These are phyloP conservation scores for Fusarium sacchari DNA, from an alignment of 2,329 filamentous ascomycete species.

Conservation along the genomic window DNA sequence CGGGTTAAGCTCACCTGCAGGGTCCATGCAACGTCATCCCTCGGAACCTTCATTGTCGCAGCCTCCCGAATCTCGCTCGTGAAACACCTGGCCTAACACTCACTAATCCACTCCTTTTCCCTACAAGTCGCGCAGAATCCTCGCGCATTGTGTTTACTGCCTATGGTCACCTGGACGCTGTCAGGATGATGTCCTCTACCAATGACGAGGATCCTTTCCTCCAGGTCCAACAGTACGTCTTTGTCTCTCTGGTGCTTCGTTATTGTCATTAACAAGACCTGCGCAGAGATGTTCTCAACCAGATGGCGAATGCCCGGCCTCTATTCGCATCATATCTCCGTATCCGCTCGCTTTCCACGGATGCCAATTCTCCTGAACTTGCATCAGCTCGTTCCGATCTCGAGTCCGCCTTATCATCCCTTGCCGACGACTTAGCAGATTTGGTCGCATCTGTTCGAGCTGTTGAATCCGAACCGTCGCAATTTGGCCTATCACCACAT, in stretches of 20 bases:
- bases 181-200: slow-evolving; percentile 73
- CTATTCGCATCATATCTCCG: slow-evolving; percentile 95
- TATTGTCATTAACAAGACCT: slow-evolving; percentile 13
- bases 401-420: slow-evolving; percentile 69
- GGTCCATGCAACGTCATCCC: slow-evolving; percentile 47
- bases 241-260: neutral
- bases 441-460: slow-evolving; percentile 87
- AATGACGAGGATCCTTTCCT: slow-evolving; percentile 77
- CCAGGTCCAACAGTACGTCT: slow-evolving; percentile 73
- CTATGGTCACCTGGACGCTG: slow-evolving; percentile 23
- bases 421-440: slow-evolving; percentile 87
- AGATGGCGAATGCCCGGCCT: slow-evolving; percentile 82
- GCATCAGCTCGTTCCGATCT: slow-evolving; percentile 79
- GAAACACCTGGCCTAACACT: slow-evolving; percentile 11
- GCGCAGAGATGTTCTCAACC: slow-evolving; percentile 85
- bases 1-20: slow-evolving; percentile 20
- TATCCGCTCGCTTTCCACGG: slow-evolving; percentile 85
- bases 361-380: slow-evolving; percentile 82
- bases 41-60: slow-evolving; percentile 39
- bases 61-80: slow-evolving; percentile 12
- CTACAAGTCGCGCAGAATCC: neutral
- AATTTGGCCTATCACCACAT: slow-evolving; percentile 83
- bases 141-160: slow-evolving; percentile 30
- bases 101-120: neutral
- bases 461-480: slow-evolving; percentile 86